Percentiles rank a stretch among this genome's conserved stretches.
Conservation (phyloP, 2,329 filamentous ascomycete species). For the Paecilomyces niveus region DNA sequence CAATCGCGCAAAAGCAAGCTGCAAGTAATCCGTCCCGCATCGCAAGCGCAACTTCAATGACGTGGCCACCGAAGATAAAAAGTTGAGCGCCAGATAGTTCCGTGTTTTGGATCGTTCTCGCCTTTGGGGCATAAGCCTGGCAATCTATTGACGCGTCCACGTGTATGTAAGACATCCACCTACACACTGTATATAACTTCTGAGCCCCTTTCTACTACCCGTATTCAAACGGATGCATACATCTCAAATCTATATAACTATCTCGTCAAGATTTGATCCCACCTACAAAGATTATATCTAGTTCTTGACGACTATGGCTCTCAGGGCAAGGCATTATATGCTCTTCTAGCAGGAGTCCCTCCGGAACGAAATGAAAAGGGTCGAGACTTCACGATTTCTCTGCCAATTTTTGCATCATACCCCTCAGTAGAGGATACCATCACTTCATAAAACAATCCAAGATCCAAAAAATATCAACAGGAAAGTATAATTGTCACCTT, state of each 20-base stretch:
- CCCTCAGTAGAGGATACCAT: too few relatives aligned
- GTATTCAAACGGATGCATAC: background rate
- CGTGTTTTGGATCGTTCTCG: conserved; percentile 14
- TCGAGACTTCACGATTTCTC: too few relatives aligned
- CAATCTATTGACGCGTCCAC: conserved; percentile 17
- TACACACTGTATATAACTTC: background rate
- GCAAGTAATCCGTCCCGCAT: conserved; percentile 7
- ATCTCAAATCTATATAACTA: background rate
- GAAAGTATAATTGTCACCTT: too few relatives aligned
- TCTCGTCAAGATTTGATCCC: too few relatives aligned
- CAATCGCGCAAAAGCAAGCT: background rate
- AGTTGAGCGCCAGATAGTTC: conserved; percentile 12
- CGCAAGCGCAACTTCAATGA: conserved; percentile 22
- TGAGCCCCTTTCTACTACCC: background rate
- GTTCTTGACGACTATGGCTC: background rate
- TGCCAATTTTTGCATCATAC: too few relatives aligned
- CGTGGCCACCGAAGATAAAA: conserved; percentile 23
- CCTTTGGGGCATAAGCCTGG: conserved; percentile 3
- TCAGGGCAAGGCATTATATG: too few relatives aligned
- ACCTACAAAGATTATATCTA: background rate
- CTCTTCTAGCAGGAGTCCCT: too few relatives aligned
- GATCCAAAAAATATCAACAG: too few relatives aligned
- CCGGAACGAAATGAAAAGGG: too few relatives aligned
- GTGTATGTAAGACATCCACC: background rate
- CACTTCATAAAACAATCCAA: too few relatives aligned